Conservation (phyloP, 2,329 filamentous ascomycete species). For the Trichophyton simii region DNA sequence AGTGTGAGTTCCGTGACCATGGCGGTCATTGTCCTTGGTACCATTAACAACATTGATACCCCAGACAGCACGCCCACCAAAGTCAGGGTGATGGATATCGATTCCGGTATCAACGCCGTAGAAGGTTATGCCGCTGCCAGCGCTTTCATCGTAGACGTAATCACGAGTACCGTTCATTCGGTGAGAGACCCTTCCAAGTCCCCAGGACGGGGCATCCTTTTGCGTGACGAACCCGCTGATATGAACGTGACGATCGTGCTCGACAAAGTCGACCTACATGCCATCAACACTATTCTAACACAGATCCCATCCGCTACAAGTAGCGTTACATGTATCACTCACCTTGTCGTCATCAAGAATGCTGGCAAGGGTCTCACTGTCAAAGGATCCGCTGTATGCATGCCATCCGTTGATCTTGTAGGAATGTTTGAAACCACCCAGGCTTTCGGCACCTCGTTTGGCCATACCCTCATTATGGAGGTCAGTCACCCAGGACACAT, state of each 20-base stretch:
- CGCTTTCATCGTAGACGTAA: constrained; percentile 26
- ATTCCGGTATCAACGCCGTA: constrained; percentile 31
- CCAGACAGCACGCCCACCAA: constrained; percentile 25
- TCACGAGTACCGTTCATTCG: constrained; percentile 14
- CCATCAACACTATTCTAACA: not conserved
- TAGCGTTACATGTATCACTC: not conserved
- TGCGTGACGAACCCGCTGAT: constrained; percentile 9
- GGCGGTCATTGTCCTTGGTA: constrained; percentile 13
- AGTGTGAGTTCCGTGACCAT: constrained; percentile 30
- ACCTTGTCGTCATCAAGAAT: constrained; percentile 10
- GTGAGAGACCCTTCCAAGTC: constrained; percentile 26
- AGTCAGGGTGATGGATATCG: constrained; percentile 22
- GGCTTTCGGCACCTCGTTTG: not conserved
- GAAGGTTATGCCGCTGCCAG: constrained; percentile 23
- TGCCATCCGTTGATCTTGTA: constrained; percentile 12
- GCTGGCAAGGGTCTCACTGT: constrained; percentile 7
- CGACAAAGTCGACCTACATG: constrained; percentile 14
- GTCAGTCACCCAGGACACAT: constrained; percentile 9
- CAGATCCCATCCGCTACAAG: not conserved
- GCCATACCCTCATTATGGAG: constrained; percentile 5
- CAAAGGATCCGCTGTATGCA: constrained; percentile 11
- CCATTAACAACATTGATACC: constrained; percentile 22
- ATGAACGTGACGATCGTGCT: constrained; percentile 9
- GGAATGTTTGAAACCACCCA: constrained; percentile 7
- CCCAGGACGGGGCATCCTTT: constrained; percentile 21